Conservation (phyloP, 495 filamentous ascomycete genomes). For the Monascus purpureus region DNA sequence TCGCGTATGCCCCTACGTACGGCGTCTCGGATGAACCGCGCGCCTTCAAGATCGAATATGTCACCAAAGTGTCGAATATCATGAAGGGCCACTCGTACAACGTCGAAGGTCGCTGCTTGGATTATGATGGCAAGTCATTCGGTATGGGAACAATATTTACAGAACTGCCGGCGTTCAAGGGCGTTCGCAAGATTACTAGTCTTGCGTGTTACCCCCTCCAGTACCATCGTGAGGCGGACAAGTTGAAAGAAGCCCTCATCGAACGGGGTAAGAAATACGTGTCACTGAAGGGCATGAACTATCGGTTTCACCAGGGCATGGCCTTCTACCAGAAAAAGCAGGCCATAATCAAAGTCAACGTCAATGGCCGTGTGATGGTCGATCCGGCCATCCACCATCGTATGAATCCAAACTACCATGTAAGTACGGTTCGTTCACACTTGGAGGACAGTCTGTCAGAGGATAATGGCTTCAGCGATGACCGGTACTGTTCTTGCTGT, state of each 20-base stretch:
- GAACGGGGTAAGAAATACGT: constrained; percentile 83
- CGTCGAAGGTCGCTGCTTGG: constrained; percentile 72
- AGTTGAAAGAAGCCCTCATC: constrained; percentile 51
- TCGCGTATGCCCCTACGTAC: constrained; percentile 71
- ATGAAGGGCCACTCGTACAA: constrained; percentile 69
- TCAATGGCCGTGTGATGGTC: constrained; percentile 86
- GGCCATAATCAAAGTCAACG: constrained; percentile 66
- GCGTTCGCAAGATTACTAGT: constrained; percentile 68
- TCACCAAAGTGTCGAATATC: constrained; percentile 54
- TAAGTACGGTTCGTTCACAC: constrained; percentile 65
- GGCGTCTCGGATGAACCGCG: constrained; percentile 68
- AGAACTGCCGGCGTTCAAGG: constrained; percentile 68
- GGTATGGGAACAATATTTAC: constrained; percentile 56
- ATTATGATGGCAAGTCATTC: constrained; percentile 69
- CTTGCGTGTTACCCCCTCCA: constrained; percentile 67
- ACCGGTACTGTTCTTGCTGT: constrained; percentile 19
- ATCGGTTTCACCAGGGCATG: constrained; percentile 66
- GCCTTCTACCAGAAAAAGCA: constrained; percentile 78
- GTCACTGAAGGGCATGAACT: constrained; percentile 65
- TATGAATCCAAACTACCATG: constrained; percentile 78
- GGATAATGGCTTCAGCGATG: constrained; percentile 23
- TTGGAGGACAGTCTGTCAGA: constrained; percentile 52
- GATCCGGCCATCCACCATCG: constrained; percentile 77
- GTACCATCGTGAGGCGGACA: constrained; percentile 64
- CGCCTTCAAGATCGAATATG: constrained; percentile 80